Percentiles rank a stretch among this genome's conserved stretches.
Conservation (phyloP, 257 asterid species). For the Ilex aquifolium region DNA sequence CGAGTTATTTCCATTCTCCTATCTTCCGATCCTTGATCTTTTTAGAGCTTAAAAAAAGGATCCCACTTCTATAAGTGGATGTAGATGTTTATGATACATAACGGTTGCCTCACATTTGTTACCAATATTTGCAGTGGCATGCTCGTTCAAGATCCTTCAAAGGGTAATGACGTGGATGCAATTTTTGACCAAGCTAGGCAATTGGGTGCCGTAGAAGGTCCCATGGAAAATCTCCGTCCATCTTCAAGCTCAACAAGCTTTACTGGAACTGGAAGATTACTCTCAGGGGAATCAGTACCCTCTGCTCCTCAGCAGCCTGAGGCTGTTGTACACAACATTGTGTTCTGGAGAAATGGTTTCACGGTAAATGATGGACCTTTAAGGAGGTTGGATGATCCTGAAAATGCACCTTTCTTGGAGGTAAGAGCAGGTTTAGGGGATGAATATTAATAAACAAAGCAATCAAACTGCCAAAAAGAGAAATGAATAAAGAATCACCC, state of each 20-base stretch:
- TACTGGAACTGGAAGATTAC: slow-evolving; percentile 78
- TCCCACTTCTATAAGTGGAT: too few relatives aligned
- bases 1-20: too few relatives aligned
- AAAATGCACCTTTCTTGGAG: slow-evolving; percentile 78
- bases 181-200: slow-evolving; percentile 51
- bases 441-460: too few relatives aligned
- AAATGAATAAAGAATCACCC: background rate
- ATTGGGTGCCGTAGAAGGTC: slow-evolving; percentile 65
- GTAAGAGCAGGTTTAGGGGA: slow-evolving; percentile 20
- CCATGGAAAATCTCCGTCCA: slow-evolving; percentile 48
- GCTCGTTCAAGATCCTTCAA: slow-evolving; percentile 58
- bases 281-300: slow-evolving; percentile 61
- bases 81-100: too few relatives aligned
- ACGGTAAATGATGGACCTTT: slow-evolving; percentile 88
- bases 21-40: too few relatives aligned
- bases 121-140: slow-evolving; percentile 59
- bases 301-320: slow-evolving; percentile 72
- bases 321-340: slow-evolving; percentile 70
- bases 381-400: slow-evolving; percentile 93
- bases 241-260: slow-evolving; percentile 80
- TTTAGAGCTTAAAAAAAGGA: too few relatives aligned
- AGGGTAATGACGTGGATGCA: slow-evolving; percentile 40
- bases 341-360: slow-evolving; percentile 98
- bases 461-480: too few relatives aligned
- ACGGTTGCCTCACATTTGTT: slow-evolving; percentile 5